Base-by-base conservation (phyloP, 164 flowering plant genomes). In the Liriodendron chinense region DNA sequence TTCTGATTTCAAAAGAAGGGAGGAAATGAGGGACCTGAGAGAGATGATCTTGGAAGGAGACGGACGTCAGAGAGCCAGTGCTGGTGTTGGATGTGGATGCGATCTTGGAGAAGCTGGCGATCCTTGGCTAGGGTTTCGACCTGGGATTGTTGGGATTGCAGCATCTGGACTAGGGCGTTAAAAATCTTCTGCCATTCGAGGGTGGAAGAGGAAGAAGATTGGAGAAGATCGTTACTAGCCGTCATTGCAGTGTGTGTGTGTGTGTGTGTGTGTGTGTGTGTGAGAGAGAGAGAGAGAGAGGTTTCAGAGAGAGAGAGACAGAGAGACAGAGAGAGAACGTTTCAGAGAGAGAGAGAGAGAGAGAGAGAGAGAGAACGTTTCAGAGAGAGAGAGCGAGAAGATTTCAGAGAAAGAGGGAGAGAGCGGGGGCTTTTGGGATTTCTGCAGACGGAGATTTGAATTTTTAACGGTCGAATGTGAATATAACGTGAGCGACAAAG, bases 51-150 rank as follows among this genome's bases (percentile, higher is more conserved):
- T 89, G 75, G 9, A 80, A 80, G 80, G 21, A 74, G 61, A 24
- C 74, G 86, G 77, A 79, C 78, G 76, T 88, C 88, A 22, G 82
- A 87, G 63, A 72, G 72, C 87, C 87, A 89, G 9, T 83, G 75
- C 2, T 80, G 84, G 68, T 82, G 72, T 71, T 86, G 91, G 66
- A 70, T 66, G 69, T 78, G 82, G 71, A 88, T 25, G 6, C 86
- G 80, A 20, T 85, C 83, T 75, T 86, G 85, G 25, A 87, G 82
- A 13, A 86, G 57, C 62, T 85, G 83, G 28, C 89, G 78, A 65
- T 88, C 88, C 71, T 81, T 63, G 23, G 77, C 78, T 65, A 87
- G 83, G 53, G 84, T 72, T 69, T 86, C 83, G 66, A 88, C 78
- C 83, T 87, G 89, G 61, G 69, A 73, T 73, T 89, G 86, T 61